These are phyloP conservation scores for Coniella lustricola DNA, from an alignment of 2,329 filamentous ascomycete genomes.

Conservation along the genomic window DNA sequence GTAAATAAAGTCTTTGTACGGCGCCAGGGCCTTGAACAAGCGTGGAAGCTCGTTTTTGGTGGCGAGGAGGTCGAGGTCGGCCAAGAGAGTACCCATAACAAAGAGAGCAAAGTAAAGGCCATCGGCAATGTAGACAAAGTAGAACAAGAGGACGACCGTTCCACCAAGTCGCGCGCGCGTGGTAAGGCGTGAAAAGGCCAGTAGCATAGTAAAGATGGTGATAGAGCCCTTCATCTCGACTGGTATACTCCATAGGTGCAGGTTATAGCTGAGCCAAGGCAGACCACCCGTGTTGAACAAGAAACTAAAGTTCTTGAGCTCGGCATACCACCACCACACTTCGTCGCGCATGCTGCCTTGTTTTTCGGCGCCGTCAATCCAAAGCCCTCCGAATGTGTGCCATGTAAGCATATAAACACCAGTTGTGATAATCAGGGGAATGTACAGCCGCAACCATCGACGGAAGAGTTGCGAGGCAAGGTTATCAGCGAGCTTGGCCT, in stretches of 20 bases:
- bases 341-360: slow-evolving; percentile 39
- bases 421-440: slow-evolving; percentile 48
- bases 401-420: slow-evolving; percentile 45
- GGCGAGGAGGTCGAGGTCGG: slow-evolving; percentile 53
- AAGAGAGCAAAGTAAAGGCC: slow-evolving; percentile 57
- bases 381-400: slow-evolving; percentile 45
- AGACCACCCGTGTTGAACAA: slow-evolving; percentile 51
- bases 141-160: slow-evolving; percentile 46
- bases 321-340: slow-evolving; percentile 41
- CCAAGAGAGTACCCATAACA: slow-evolving; percentile 52
- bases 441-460: slow-evolving; percentile 41
- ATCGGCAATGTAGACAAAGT: slow-evolving; percentile 63
- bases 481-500: slow-evolving; percentile 34
- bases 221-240: slow-evolving; percentile 59
- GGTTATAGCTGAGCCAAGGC: slow-evolving; percentile 51
- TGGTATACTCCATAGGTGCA: slow-evolving; percentile 58
- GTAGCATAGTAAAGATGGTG: slow-evolving; percentile 49
- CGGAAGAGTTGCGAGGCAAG: slow-evolving; percentile 42
- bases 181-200: slow-evolving; percentile 51
- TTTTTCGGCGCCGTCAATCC: slow-evolving; percentile 30
- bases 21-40: slow-evolving; percentile 37
- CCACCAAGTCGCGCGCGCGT: slow-evolving; percentile 48
- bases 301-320: slow-evolving; percentile 65
- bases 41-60: slow-evolving; percentile 40
- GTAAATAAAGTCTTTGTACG: slow-evolving; percentile 44